A percentile compares a stretch with the other conserved stretches of the same genome.
These are phyloP conservation scores for Fusarium armeniacum DNA, from an alignment of 2,329 filamentous ascomycete genomes.

Conservation along the genomic window DNA sequence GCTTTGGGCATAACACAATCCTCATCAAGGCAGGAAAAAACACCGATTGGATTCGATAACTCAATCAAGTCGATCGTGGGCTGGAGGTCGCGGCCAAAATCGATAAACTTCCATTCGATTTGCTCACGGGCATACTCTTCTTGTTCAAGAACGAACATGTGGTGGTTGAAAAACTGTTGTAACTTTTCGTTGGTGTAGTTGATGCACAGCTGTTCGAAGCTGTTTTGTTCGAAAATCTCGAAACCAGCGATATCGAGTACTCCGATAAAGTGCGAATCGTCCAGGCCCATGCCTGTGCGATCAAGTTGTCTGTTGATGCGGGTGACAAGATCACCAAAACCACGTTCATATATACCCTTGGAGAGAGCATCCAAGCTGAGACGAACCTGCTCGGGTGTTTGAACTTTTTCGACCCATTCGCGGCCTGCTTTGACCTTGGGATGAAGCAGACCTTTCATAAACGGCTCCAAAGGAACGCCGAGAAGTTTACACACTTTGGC, in stretches of 20 bases:
- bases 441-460: constrained; percentile 89
- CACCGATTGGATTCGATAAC: constrained; percentile 94
- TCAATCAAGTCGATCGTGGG: constrained; percentile 98
- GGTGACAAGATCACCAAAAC: constrained; percentile 91
- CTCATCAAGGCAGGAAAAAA: constrained; percentile 98
- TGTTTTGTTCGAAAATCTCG: constrained; percentile 98
- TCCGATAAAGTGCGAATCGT: constrained; percentile 96
- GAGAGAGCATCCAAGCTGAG: constrained; percentile 90
- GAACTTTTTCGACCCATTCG: constrained; percentile 98
- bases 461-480: constrained; percentile 86
- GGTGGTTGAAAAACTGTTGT: constrained; percentile 99
- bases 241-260: constrained; percentile 99
- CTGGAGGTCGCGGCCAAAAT: constrained; percentile 96
- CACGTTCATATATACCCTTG: constrained; percentile 97
- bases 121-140: constrained; percentile 98
- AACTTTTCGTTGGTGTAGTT: constrained; percentile 99
- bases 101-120: constrained; percentile 99
- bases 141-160: constrained; percentile 99
- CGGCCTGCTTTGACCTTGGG: constrained; percentile 94
- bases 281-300: constrained; percentile 82
- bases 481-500: constrained; percentile 85
- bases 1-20: constrained; percentile 99
- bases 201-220: constrained; percentile 98
- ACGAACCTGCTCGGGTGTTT: constrained; percentile 95
- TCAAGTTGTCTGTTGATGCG: constrained; percentile 94